Evolutionary conservation across 73 alveolate species (phyloP), one percentile per base, ranked within the genome.

Genomic region (Blepharisma japonicum): DNA sequence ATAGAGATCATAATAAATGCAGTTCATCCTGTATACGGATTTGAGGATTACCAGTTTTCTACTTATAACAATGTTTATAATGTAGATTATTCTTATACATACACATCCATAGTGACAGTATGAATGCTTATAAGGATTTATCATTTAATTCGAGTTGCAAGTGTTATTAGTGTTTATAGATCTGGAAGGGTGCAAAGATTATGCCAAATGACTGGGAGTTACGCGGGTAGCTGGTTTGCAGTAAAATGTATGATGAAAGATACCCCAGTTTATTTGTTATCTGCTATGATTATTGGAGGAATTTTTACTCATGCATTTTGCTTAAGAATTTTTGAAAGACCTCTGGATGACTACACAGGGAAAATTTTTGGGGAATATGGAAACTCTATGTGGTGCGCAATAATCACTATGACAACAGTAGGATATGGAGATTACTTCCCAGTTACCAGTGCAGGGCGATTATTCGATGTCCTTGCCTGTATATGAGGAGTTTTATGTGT

Each of bases 391-490:
- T 83, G 90, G 90, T 79, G 88, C 51, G 71, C 48, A 25, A 77
- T 83, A 39, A 80, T 79, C 49, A 80, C 90, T 6, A 83, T 83
- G 83, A 81, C 90, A 20, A 83, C 90, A 9, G 90, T 83, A 6
- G 90, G 90, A 4, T 83, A 83, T 81, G 90, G 90, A 49, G 90
- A 83, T 39, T 46, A 77, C 55, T 83, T 27, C 55, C 90, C 90
- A 7, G 82, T 67, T 71, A 70, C 86, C 9, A 70, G 45, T 11
- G 25, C 47, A 2, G 86, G 86, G 4, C 27, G 78, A 2, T 6
- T 71, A 14, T 7, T 14, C 14, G 54, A 70, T 18, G 53, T 66
- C 25, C 11, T 79, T 9, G 72, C 83, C 70, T 70, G 82, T 21
- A 25, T 79, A 39, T 79, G 86, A 85, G 86, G 86, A 23, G 72